Conservation (phyloP, 2,329 filamentous ascomycete species). For the Exophiala sp. region DNA sequence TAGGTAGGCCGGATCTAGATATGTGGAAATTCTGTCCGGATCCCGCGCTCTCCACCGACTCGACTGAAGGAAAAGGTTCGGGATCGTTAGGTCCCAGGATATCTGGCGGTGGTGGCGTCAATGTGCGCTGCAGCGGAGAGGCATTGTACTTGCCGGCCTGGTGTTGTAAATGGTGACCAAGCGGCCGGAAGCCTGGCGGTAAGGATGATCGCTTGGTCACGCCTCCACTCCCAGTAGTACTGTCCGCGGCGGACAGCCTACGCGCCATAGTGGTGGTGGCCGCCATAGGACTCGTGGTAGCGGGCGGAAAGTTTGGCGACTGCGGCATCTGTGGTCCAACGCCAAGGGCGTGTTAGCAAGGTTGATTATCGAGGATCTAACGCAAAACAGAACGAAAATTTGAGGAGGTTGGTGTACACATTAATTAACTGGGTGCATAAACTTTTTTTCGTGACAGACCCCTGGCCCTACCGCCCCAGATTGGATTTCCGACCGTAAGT, state of each 20-base stretch:
- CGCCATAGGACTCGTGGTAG: conserved; percentile 13
- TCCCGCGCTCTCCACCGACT: conserved; percentile 62
- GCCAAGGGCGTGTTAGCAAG: conserved; percentile 31
- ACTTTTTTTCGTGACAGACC: conserved; percentile 28
- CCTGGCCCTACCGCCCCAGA: conserved; percentile 24
- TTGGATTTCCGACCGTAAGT: conserved; percentile 18
- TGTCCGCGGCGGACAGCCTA: conserved; percentile 26
- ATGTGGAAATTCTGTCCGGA: conserved; percentile 69
- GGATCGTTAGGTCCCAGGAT: conserved; percentile 55
- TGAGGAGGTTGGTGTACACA: conserved; percentile 31
- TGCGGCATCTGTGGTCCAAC: conserved; percentile 30
- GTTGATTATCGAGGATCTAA: conserved; percentile 42
- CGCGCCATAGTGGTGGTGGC: conserved; percentile 39
- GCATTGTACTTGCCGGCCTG: conserved; percentile 64
- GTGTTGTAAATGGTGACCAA: conserved; percentile 37
- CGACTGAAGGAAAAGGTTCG: conserved; percentile 85
- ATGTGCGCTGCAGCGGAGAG: conserved; percentile 82
- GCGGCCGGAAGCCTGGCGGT: conserved; percentile 54
- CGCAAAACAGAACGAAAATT: conserved; percentile 27
- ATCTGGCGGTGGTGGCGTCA: conserved; percentile 75
- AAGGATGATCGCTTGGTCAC: conserved; percentile 58
- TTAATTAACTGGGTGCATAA: conserved; percentile 32
- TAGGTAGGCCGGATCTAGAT: conserved; percentile 58
- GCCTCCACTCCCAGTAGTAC: conserved; percentile 13
- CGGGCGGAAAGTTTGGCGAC: conserved; percentile 30